phyloP scores from a whole-genome alignment of 345 rosid genomes.

The Dovyalis caffra region DNA sequence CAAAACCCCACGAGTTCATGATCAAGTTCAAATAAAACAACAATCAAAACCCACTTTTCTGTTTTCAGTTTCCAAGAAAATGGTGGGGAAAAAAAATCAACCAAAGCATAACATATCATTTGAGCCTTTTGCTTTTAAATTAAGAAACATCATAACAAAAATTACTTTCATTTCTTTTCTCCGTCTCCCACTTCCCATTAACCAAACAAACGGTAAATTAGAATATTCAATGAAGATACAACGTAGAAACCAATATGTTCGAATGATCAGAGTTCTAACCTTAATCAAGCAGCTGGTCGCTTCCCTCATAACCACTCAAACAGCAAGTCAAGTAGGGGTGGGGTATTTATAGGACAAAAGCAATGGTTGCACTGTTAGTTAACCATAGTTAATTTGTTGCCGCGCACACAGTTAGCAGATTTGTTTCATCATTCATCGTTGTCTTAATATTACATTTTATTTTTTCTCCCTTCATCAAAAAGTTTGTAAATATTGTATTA shows the following conservation, averaged over 20 bases:
- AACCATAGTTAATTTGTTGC: conserved; percentile 11
- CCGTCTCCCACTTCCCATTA: background rate
- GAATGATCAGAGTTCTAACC: background rate
- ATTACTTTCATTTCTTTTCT: too few relatives aligned
- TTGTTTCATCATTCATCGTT: background rate
- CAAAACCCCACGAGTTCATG: background rate
- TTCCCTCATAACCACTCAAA: background rate
- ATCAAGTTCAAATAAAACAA: conserved; percentile 4
- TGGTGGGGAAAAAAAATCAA: background rate
- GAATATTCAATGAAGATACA: background rate
- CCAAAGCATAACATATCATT: background rate
- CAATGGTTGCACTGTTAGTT: background rate
- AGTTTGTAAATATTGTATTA: too few relatives aligned
- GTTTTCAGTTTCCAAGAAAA: background rate
- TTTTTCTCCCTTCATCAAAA: too few relatives aligned
- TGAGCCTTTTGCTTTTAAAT: background rate
- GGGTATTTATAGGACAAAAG: background rate
- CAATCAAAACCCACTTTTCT: background rate
- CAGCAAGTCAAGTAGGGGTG: too few relatives aligned
- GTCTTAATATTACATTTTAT: too few relatives aligned
- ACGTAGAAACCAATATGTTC: background rate
- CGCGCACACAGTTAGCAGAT: conserved; percentile 5
- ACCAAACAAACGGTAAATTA: too few relatives aligned
- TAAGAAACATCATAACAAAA: background rate
- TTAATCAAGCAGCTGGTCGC: background rate